Base-by-base conservation (phyloP, 2,329 filamentous ascomycete species). In the Pseudopithomyces chartarum region DNA sequence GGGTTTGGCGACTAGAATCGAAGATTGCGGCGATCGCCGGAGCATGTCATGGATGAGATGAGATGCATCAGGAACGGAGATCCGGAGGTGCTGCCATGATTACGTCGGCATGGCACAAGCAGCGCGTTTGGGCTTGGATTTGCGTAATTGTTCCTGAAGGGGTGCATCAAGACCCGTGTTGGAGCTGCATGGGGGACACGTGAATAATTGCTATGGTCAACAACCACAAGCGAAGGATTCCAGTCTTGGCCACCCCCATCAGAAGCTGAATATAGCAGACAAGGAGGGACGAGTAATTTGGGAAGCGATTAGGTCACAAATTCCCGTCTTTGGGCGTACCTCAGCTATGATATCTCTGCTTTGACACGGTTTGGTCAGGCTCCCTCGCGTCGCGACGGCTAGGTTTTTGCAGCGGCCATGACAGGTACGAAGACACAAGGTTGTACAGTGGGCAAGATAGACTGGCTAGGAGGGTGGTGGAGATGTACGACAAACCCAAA, bases 401-500 rank as follows among this genome's bases (percentile, higher is more conserved):
- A 29, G 26, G 26, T 29, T 8, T 15, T 15, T 3, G 29, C 1
- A 4, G 12, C 23, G 6, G 2, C 12, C 17, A 22, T 23, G 32
- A 19, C 32, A 38, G 6, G 6, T 13, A 17, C 26, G 32, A 36
- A 23, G 17, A 32, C 36, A 55, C 56, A 56, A 52, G 52, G 42
- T 43, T 40, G 59, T 38, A 48, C 23, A 54, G 56, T 58, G 56
- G 57, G 54, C 49, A 59, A n/a, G 33, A 39, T 23, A 53, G 33
- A 32, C 8, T 49, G 36, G 52, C 45, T 12, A 20, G 54, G 56
- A 46, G 20, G 55, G 57, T 10, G 59, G 38, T 32, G 29, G 46
- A 47, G 6, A 56, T 54, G 58, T 64, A 58, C 61, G 62, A 63
- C 55, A 36, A 34, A 19, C 29, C 42, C 44, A 36, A 49, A 49